These are phyloP conservation scores for Cytospora leucostoma DNA, from an alignment of 2,329 filamentous ascomycete genomes.

Conservation along the genomic window DNA sequence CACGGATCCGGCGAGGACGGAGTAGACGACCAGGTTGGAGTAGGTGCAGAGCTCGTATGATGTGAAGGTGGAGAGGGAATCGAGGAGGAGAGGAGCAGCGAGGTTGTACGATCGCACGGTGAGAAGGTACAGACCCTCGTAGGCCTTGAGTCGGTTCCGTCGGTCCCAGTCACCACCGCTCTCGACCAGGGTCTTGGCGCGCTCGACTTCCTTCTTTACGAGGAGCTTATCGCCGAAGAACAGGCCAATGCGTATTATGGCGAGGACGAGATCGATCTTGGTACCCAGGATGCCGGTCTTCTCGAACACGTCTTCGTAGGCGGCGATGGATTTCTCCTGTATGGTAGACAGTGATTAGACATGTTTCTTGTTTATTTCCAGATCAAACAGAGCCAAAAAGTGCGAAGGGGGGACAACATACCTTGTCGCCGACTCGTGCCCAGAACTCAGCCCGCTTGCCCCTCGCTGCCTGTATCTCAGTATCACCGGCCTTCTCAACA, in stretches of 20 bases:
- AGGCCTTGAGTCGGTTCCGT: constrained; percentile 96
- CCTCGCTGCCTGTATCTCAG: constrained; percentile 87
- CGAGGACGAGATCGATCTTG: constrained; percentile 95
- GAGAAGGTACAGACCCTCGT: constrained; percentile 90
- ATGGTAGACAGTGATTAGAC: neutral
- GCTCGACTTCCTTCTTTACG: constrained; percentile 91
- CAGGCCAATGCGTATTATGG: constrained; percentile 91
- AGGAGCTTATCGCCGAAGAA: constrained; percentile 94
- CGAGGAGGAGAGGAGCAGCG: constrained; percentile 88
- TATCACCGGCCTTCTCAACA: constrained; percentile 93
- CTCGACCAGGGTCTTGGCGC: constrained; percentile 87
- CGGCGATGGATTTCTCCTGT: constrained; percentile 89
- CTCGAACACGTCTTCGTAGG: constrained; percentile 91
- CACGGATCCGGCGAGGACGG: constrained; percentile 89
- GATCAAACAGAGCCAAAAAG: neutral
- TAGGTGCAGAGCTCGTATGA: constrained; percentile 99
- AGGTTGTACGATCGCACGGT: constrained; percentile 88
- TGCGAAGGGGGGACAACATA: constrained; percentile 40
- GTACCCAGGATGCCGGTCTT: constrained; percentile 96
- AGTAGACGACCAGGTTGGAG: constrained; percentile 91
- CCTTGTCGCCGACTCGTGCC: constrained; percentile 95
- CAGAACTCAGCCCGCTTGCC: constrained; percentile 97
- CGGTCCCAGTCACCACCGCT: constrained; percentile 98
- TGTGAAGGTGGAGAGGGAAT: constrained; percentile 96
- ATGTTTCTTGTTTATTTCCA: neutral